Conservation (phyloP, 2,329 filamentous ascomycete genomes). For the Monilinia fructigena region DNA sequence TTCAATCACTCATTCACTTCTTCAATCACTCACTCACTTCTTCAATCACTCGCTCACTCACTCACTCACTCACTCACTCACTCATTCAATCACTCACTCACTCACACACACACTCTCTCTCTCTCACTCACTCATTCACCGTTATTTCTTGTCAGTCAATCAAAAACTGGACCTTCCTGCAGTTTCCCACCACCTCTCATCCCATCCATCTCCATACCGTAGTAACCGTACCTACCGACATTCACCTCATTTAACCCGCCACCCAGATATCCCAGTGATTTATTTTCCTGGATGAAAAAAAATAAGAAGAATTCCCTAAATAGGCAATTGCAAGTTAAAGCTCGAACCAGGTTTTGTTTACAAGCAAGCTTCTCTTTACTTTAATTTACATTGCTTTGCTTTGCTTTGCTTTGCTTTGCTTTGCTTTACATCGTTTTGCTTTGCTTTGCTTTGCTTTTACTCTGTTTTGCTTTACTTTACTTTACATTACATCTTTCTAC, state of each 20-base stretch:
- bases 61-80: too few species aligned
- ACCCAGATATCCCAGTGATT: conserved; percentile 11
- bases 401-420: not conserved
- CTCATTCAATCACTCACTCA: too few species aligned
- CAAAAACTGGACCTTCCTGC: conserved; percentile 16
- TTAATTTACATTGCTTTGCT: not conserved
- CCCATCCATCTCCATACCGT: not conserved
- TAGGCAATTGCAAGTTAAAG: conserved; percentile 19
- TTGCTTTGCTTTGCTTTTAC: too few species aligned
- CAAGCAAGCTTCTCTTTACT: not conserved
- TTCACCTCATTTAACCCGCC: conserved; percentile 14
- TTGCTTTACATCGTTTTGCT: too few species aligned
- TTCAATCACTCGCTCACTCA: too few species aligned
- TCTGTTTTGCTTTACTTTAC: too few species aligned
- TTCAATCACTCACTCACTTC: too few species aligned
- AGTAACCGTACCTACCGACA: not conserved
- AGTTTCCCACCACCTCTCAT: conserved; percentile 1
- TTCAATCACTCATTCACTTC: too few species aligned
- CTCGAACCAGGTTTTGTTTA: conserved; percentile 18
- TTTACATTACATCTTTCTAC: too few species aligned
- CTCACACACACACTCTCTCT: too few species aligned
- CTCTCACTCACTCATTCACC: not conserved
- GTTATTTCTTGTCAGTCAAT: conserved; percentile 1
- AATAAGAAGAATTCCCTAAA: conserved; percentile 10
- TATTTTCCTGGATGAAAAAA: not conserved